Conservation (phyloP, 345 rosid genomes). For the Capsella bursapastoris region DNA sequence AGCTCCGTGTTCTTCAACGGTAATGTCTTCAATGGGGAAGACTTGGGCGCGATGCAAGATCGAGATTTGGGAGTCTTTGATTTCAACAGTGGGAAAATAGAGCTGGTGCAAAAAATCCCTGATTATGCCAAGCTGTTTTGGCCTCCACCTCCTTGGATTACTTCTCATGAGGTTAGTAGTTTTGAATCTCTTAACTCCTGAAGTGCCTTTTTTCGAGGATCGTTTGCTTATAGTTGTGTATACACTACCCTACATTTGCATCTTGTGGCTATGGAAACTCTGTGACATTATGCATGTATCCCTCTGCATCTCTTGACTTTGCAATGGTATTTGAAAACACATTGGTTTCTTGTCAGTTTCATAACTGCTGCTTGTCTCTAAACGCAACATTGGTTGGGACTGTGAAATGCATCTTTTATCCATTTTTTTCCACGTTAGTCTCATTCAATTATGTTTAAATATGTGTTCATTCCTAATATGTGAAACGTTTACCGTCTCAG, state of each 20-base stretch:
- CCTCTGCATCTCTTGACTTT: not conserved
- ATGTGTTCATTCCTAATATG: not conserved
- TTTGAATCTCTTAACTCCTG: not conserved
- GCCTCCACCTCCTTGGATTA: constrained; percentile 86
- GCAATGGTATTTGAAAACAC: not conserved
- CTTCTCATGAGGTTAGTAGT: constrained; percentile 59
- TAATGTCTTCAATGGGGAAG: constrained; percentile 56
- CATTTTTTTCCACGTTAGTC: not conserved
- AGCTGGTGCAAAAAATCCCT: constrained; percentile 54
- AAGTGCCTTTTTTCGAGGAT: not conserved
- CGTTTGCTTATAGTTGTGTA: constrained; percentile 6
- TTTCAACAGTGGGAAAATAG: constrained; percentile 56
- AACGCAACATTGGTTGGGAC: not conserved
- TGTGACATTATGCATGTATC: not conserved
- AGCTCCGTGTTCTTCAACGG: constrained; percentile 67
- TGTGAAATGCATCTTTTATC: constrained; percentile 7
- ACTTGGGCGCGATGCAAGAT: constrained; percentile 41
- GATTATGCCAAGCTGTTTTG: constrained; percentile 70
- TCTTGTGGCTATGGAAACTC: constrained; percentile 5
- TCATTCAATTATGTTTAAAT: not conserved
- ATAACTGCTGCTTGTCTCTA: not conserved
- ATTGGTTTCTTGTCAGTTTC: constrained; percentile 15
- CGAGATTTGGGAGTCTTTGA: constrained; percentile 71
- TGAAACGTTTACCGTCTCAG: constrained; percentile 19
- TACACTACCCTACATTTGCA: constrained; percentile 11